These are phyloP conservation scores for Melanogaster broomeanus DNA, from an alignment of 768 basidiomycete genomes.

Conservation along the genomic window DNA sequence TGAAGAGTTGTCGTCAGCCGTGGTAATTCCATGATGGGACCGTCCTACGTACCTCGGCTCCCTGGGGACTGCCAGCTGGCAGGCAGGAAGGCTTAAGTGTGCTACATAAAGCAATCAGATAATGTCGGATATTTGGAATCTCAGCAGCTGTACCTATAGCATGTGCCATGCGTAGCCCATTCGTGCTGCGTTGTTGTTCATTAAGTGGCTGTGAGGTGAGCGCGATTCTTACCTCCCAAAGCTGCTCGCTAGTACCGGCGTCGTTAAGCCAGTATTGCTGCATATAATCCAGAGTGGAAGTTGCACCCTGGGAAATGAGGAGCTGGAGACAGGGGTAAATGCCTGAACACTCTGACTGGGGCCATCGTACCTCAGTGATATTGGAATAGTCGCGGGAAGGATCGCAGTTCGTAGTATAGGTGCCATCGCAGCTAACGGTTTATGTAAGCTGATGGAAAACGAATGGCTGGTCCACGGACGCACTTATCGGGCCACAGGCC, in stretches of 20 bases:
- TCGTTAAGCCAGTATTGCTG: constrained; percentile 61
- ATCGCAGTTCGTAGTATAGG: constrained; percentile 38
- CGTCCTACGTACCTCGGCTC: constrained; percentile 64
- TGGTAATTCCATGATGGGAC: background rate
- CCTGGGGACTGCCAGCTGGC: constrained; percentile 55
- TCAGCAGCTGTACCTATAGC: constrained; percentile 29
- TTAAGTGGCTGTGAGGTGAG: background rate
- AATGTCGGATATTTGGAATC: background rate
- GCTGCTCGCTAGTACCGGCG: constrained; percentile 56
- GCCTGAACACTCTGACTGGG: background rate
- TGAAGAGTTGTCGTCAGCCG: constrained; percentile 1
- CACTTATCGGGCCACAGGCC: constrained; percentile 72
- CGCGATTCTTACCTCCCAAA: constrained; percentile 60
- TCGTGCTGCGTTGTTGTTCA: constrained; percentile 52
- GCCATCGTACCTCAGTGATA: constrained; percentile 39
- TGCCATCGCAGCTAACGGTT: constrained; percentile 53
- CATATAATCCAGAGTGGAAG: constrained; percentile 63
- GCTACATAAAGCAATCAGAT: constrained; percentile 33
- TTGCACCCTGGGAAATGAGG: constrained; percentile 56
- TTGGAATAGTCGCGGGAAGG: constrained; percentile 45
- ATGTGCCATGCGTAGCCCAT: constrained; percentile 70
- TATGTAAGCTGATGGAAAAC: background rate
- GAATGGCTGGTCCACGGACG: constrained; percentile 15
- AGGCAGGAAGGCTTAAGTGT: constrained; percentile 62
- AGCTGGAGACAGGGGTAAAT: constrained; percentile 41